A percentile compares a stretch with the other conserved stretches of the same genome.
phyloP scores from a whole-genome alignment of 1,284 basidiomycete species.

The Boletellus deceptivus region DNA sequence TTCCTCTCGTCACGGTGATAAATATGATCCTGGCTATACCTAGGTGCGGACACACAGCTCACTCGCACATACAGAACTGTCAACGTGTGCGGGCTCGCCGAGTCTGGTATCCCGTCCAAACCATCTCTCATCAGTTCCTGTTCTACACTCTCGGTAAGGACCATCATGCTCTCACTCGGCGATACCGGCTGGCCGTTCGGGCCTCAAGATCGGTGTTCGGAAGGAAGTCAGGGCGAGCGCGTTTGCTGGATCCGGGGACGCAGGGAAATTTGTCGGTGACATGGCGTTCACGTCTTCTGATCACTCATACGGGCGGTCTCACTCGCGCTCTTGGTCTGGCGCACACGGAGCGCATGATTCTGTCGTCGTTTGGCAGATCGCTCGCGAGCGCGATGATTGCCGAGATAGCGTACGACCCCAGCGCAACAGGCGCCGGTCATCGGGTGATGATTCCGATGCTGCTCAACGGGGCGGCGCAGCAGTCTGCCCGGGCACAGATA shows the following conservation, averaged over 20 bases:
- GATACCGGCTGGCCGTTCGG: constrained; percentile 63
- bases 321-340: constrained; percentile 3
- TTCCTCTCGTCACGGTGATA: constrained; percentile 9
- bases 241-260: constrained; percentile 37
- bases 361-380: constrained; percentile 73
- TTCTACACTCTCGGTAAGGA: constrained; percentile 77
- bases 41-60: constrained; percentile 41
- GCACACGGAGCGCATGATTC: background rate
- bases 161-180: constrained; percentile 74
- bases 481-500: constrained; percentile 1
- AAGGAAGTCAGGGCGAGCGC: constrained; percentile 67
- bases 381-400: constrained; percentile 70
- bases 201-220: constrained; percentile 66
- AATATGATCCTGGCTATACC: background rate
- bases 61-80: constrained; percentile 77
- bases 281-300: constrained; percentile 36
- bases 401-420: constrained; percentile 55
- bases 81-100: constrained; percentile 60
- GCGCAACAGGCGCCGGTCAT: constrained; percentile 33
- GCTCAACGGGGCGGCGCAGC: constrained; percentile 50
- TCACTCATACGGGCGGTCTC: constrained; percentile 11
- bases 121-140: constrained; percentile 78
- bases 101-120: constrained; percentile 63
- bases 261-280: constrained; percentile 54
- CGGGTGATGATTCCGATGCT: constrained; percentile 63